These are phyloP conservation scores for Teratosphaeria destructans DNA, from an alignment of 2,329 filamentous ascomycete species.

Conservation along the genomic window DNA sequence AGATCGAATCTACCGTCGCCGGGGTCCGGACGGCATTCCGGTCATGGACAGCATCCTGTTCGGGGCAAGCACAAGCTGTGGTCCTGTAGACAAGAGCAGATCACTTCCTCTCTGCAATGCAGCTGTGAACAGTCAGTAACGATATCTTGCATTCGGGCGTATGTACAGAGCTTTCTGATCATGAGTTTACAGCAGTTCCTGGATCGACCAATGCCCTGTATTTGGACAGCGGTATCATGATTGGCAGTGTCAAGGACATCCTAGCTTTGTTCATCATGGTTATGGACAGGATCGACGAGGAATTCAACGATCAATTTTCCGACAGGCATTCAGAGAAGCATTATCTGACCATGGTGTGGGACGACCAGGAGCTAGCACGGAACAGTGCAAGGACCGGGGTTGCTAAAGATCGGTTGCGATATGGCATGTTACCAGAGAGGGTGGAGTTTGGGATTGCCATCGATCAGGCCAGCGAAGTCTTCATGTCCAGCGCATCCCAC, in stretches of 20 bases:
- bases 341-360: not conserved
- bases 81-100: constrained; percentile 16
- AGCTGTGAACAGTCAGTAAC: not conserved
- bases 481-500: no score
- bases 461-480: no score
- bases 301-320: constrained; percentile 12
- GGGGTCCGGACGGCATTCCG: constrained; percentile 6
- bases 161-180: constrained; percentile 35
- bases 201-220: constrained; percentile 35
- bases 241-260: constrained; percentile 27
- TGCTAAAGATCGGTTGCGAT: no score
- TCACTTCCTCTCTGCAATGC: not conserved
- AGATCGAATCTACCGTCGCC: constrained; percentile 13
- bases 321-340: not conserved
- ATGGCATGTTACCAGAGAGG: no score
- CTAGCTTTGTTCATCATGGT: constrained; percentile 34
- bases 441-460: no score
- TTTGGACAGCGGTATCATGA: constrained; percentile 37
- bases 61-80: constrained; percentile 17
- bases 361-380: no score
- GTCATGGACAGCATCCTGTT: not conserved
- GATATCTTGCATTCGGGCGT: constrained; percentile 2
- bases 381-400: no score
- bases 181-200: constrained; percentile 26
- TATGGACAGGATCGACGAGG: constrained; percentile 27